Evolutionary conservation across 116 monocot species (phyloP).

Genomic region (Trichopus zeylanicus): DNA sequence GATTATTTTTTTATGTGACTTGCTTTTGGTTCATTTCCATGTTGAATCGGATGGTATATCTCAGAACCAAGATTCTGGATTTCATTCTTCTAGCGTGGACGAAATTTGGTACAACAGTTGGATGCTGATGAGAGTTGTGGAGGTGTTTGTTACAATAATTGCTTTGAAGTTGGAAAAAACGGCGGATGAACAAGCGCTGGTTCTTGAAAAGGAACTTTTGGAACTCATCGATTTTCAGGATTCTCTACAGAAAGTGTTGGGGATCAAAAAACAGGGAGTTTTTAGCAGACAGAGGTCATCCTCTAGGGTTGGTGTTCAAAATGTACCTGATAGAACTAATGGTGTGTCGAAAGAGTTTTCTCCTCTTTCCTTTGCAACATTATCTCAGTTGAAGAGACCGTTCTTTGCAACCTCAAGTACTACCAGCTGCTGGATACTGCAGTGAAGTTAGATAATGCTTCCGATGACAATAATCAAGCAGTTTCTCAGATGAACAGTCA

Average conservation of each 20-base stretch:
- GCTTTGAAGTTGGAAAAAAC: slow-evolving; percentile 63
- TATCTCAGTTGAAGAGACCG: slow-evolving; percentile 28
- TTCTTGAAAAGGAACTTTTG: slow-evolving; percentile 57
- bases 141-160: slow-evolving; percentile 54
- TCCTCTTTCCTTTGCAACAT: slow-evolving; percentile 17
- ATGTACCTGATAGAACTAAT: slow-evolving; percentile 11
- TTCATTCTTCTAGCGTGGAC: slow-evolving; percentile 31
- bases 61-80: slow-evolving; percentile 26
- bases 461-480: not conserved
- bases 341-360: slow-evolving; percentile 10
- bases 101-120: slow-evolving; percentile 11
- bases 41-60: slow-evolving; percentile 28
- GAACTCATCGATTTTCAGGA: slow-evolving; percentile 38
- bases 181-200: slow-evolving; percentile 18
- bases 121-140: slow-evolving; percentile 47
- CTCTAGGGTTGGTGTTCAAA: slow-evolving; percentile 15
- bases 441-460: slow-evolving; percentile 14
- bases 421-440: slow-evolving; percentile 34
- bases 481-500: slow-evolving; percentile 32
- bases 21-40: slow-evolving; percentile 3
- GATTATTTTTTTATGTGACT: not conserved
- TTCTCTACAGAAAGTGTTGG: slow-evolving; percentile 35
- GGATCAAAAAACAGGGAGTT: slow-evolving; percentile 13
- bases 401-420: slow-evolving; percentile 58
- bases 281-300: slow-evolving; percentile 20